Evolutionary conservation across 345 rosid genomes (phyloP).

Genomic region (Syzygium jambos): DNA sequence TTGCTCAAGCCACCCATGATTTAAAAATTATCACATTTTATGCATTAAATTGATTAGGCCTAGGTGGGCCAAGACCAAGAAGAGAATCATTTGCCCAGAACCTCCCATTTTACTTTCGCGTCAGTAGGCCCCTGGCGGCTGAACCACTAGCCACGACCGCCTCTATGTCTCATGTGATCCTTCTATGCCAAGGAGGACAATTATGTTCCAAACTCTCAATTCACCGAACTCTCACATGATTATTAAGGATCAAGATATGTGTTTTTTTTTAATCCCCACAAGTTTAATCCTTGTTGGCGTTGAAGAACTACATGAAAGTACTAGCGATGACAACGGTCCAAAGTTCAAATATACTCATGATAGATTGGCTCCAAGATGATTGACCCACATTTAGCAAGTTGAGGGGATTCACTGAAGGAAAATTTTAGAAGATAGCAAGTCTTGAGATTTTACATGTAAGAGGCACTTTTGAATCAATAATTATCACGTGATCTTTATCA

Average conservation of each 20-base stretch:
- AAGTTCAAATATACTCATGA: neutral
- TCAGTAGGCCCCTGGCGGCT: neutral
- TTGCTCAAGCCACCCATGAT: neutral
- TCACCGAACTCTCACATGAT: neutral
- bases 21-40: neutral
- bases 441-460: neutral
- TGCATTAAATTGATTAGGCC: neutral
- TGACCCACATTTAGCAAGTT: neutral
- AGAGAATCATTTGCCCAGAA: neutral
- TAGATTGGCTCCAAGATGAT: neutral
- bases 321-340: neutral
- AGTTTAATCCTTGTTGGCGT: no score
- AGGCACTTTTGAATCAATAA: neutral
- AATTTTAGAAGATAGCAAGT: neutral
- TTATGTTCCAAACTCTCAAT: neutral
- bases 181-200: neutral
- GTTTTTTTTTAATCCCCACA: no score
- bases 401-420: neutral
- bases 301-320: neutral
- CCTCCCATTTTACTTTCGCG: neutral
- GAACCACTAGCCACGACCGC: neutral
- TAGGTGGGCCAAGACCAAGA: neutral
- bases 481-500: neutral
- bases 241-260: neutral
- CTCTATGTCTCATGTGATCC: neutral